Conservation (phyloP, 2,329 filamentous ascomycete species). For the Ophiostoma triangulosporum region DNA sequence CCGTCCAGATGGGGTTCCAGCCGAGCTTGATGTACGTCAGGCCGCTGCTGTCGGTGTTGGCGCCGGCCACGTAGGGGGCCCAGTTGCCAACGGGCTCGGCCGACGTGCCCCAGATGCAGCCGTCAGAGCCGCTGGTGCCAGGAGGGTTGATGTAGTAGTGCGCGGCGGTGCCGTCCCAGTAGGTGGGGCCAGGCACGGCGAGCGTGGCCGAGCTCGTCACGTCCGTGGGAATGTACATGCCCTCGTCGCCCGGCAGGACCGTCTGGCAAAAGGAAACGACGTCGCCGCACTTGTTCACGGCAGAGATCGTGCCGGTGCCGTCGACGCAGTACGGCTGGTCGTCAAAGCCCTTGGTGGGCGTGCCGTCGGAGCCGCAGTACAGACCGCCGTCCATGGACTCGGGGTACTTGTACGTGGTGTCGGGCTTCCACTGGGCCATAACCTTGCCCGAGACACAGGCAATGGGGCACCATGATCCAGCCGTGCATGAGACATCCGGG, state of each 20-base stretch:
- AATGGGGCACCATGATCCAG: conserved; percentile 60
- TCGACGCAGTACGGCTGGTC: conserved; percentile 54
- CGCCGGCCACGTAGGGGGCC: conserved; percentile 62
- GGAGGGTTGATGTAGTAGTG: conserved; percentile 74
- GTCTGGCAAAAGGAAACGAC: conserved; percentile 66
- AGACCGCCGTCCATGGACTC: conserved; percentile 65
- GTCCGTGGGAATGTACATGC: conserved; percentile 69
- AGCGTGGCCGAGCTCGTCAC: conserved; percentile 44
- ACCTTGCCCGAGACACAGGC: conserved; percentile 65
- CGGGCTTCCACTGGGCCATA: conserved; percentile 65
- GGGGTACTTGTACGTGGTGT: conserved; percentile 55
- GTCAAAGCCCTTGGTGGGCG: conserved; percentile 56
- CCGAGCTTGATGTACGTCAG: conserved; percentile 62
- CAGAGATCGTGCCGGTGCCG: conserved; percentile 51
- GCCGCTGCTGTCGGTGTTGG: conserved; percentile 52
- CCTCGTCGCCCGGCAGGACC: conserved; percentile 64
- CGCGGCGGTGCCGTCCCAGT: conserved; percentile 61
- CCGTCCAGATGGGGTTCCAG: conserved; percentile 62
- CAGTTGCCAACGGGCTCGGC: conserved; percentile 58
- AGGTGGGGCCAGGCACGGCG: conserved; percentile 55
- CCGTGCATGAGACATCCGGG: conserved; percentile 55
- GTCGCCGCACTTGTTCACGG: conserved; percentile 49
- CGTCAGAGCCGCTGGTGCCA: conserved; percentile 42
- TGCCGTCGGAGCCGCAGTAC: conserved; percentile 53
- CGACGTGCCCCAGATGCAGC: conserved; percentile 58